Base-by-base conservation (phyloP, 1,139 yeast genomes). In the Pneumocystis wakefieldiae region DNA sequence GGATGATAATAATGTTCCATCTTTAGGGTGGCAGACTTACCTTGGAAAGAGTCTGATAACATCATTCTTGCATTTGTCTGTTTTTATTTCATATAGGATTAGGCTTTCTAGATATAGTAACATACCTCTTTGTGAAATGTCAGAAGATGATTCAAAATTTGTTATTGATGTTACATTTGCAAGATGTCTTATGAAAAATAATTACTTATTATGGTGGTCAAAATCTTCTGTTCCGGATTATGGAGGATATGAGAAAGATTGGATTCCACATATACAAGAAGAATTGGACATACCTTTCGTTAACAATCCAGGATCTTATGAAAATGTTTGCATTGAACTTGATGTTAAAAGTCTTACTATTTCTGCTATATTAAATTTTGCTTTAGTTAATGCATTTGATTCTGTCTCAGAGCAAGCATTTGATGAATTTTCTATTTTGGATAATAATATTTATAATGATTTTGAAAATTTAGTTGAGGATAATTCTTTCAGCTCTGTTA, bases 171-270 rank as follows among this genome's bases (percentile, higher is more conserved):
- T 92, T 58, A 84, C 84, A 65, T 92, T 88, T 73, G 95, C 97
- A 0, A 79, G 98, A 70, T 80, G 85, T 64, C 78, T 92, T 64
- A 77, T 78, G 39, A 79, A 81, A 55, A 81, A 82, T 62, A 83
- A 84, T 67, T 81, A 88, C 62, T 86, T 91, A 2, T 75, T 92
- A 60, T 94, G 98, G 98, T 91, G 98, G 97, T 87, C 96, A 0
- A 81, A 84, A 2, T 80, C 79, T 48, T 88, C 95, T 1, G 75
- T 81, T 59, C 95, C 97, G 0, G 97, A 89, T 71, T 86, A 83
- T 71, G 97, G 96, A 55, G 97, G 97, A 0, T 73, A 78, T 62
- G 94, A 90, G 72, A 81, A 80, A 69, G 96, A 88, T 69, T 68
- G 68, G 48, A 63, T 67, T 8, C 73, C 57, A 72, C 76, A 66